Conservation (phyloP, 306 rosid species). For the Castanea crenata region DNA sequence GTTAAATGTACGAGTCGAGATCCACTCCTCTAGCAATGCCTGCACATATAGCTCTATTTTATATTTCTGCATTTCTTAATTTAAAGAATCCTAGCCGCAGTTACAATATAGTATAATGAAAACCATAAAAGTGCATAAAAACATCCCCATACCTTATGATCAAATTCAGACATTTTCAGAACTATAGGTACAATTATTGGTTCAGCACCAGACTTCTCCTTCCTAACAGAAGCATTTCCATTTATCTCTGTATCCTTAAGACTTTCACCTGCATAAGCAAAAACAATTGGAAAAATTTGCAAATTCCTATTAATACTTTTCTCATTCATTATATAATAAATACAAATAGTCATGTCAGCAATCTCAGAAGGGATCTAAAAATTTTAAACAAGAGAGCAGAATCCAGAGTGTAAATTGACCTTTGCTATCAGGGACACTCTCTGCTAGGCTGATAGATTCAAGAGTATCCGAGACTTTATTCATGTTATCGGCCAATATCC, state of each 20-base stretch:
- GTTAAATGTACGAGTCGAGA: slow-evolving; percentile 50
- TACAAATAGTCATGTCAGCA: not conserved
- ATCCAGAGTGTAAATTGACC: slow-evolving; percentile 37
- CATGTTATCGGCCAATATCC: slow-evolving; percentile 33
- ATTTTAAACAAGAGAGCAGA: slow-evolving; percentile 5
- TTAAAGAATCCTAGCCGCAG: not conserved
- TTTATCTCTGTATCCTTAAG: slow-evolving; percentile 39
- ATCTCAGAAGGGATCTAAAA: slow-evolving; percentile 13
- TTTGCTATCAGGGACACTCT: slow-evolving; percentile 37
- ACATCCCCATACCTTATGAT: slow-evolving; percentile 69
- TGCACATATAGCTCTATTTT: slow-evolving; percentile 24
- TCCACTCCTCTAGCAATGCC: slow-evolving; percentile 98
- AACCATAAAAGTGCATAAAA: slow-evolving; percentile 10
- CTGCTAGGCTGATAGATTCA: slow-evolving; percentile 39
- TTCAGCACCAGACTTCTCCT: slow-evolving; percentile 74
- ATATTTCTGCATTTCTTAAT: not conserved
- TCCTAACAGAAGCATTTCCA: slow-evolving; percentile 31
- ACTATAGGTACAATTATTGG: slow-evolving; percentile 85
- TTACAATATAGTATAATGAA: not conserved
- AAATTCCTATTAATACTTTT: slow-evolving; percentile 4
- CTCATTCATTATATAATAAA: not conserved
- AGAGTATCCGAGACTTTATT: slow-evolving; percentile 41
- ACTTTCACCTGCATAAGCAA: slow-evolving; percentile 51
- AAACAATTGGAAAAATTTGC: slow-evolving; percentile 9
- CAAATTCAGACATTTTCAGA: slow-evolving; percentile 94